Evolutionary conservation across 179 eudicot genomes (phyloP), one percentile per base, ranked within the genome.

Genomic region (Pouteria campechiana): DNA sequence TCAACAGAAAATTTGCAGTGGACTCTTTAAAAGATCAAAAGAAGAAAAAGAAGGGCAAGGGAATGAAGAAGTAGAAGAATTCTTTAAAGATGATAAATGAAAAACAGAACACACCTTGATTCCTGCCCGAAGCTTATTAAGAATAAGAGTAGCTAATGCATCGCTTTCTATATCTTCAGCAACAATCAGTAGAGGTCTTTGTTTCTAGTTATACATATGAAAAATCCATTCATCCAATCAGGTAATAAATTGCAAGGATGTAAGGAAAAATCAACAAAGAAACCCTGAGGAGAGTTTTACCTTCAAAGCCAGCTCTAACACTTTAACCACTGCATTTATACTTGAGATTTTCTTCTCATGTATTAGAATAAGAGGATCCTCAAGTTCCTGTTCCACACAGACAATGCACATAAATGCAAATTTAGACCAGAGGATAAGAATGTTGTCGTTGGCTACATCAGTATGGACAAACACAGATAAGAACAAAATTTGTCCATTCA

Each of bases 161-260:
- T 92, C 96, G 52, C 96, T 92, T 47, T 83, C 99, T 25, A 87
- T 65, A 67, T 92, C 99, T 61, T 92, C 99, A 3, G 94, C 72
- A 22, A 92, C 79, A 36, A 92, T 87, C 66, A 92, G 41, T 48
- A 92, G 68, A 5, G 96, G 94, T 47, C 79, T 79, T 68, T 92
- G 99, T 33, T 67, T 88, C 96, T 92, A 78, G 25, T 65, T 3
- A 62, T 14, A 31, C 35, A 32, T 34, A 41, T 4, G n/a, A 1
- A 8, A 17, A n/a, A n/a, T n/a, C n/a, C n/a, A n/a, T n/a, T n/a
- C n/a, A 11, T 8, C 14, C 12, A 44, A 1, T 11, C 22, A 54
- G 32, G 21, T 10, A 36, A 11, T 31, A 14, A 6, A 32, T 24
- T 8, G 9, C 18, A 25, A 39, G 20, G 32, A 11, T n/a, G n/a